phyloP scores from a whole-genome alignment of 2,329 filamentous ascomycete genomes.

The Phyllosticta citribraziliensis region DNA sequence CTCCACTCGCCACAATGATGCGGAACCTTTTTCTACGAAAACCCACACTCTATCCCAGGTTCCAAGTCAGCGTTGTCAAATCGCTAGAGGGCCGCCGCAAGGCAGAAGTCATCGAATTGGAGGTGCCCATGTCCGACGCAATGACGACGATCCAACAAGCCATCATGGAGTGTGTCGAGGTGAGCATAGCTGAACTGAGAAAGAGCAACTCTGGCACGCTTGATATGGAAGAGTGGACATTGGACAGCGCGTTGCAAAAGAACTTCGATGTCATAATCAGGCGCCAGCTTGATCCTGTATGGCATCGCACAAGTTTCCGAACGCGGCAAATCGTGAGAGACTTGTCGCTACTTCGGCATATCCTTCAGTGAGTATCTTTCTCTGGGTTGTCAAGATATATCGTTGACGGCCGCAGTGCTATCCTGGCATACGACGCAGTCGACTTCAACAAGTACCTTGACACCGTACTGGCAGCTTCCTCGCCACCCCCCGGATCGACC shows the following conservation, averaged over 20 bases:
- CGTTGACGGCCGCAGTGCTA: slow-evolving; percentile 32
- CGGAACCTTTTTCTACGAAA: slow-evolving; percentile 84
- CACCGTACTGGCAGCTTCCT: slow-evolving; percentile 83
- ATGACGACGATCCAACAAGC: slow-evolving; percentile 94
- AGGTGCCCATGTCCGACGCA: slow-evolving; percentile 87
- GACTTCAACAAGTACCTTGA: slow-evolving; percentile 89
- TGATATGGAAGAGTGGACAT: slow-evolving; percentile 94
- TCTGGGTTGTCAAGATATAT: neutral
- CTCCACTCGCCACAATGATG: slow-evolving; percentile 82
- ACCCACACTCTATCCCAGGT: slow-evolving; percentile 83
- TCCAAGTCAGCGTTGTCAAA: slow-evolving; percentile 81
- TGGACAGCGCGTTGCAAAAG: slow-evolving; percentile 83
- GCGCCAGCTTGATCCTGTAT: slow-evolving; percentile 87
- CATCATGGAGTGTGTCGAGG: slow-evolving; percentile 90
- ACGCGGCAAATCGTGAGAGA: slow-evolving; percentile 92
- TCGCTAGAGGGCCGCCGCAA: slow-evolving; percentile 85
- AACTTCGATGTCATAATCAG: slow-evolving; percentile 87
- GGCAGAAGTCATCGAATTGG: slow-evolving; percentile 93
- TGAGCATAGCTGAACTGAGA: slow-evolving; percentile 86
- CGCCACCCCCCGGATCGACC: slow-evolving; percentile 77
- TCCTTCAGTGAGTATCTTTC: slow-evolving; percentile 55
- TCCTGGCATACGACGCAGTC: slow-evolving; percentile 81
- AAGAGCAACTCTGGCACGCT: slow-evolving; percentile 73
- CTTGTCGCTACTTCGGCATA: slow-evolving; percentile 68
- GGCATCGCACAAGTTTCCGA: slow-evolving; percentile 92